Evolutionary conservation across 305 asterid genomes (phyloP).

Genomic region (Fraxinus greggii): DNA sequence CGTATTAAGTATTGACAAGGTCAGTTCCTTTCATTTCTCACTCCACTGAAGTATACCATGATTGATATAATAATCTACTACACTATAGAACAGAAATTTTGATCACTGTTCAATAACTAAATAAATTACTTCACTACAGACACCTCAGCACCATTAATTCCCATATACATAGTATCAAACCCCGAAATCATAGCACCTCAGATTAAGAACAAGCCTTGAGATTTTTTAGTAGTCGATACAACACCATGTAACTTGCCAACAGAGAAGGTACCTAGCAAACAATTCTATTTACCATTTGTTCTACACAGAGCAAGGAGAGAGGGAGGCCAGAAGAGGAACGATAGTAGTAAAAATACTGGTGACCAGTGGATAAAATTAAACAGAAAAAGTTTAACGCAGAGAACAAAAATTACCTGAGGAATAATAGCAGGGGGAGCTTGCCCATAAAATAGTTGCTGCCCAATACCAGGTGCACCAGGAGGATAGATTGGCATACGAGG

Average conservation of each 20-base stretch:
- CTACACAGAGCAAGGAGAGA: neutral
- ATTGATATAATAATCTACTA: neutral
- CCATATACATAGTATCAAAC: neutral
- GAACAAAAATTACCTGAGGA: conserved; percentile 24
- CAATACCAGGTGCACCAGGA: conserved; percentile 49
- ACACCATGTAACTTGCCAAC: neutral
- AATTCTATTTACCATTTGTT: neutral
- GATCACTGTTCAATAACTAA: neutral
- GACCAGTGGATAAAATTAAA: neutral
- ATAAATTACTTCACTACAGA: neutral
- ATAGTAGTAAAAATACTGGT: neutral
- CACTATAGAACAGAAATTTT: neutral
- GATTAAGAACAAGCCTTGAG: neutral
- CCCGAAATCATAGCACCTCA: neutral
- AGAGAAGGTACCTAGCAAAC: neutral
- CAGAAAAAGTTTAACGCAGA: neutral
- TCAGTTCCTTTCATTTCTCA: neutral
- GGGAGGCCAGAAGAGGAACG: neutral
- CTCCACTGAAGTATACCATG: neutral
- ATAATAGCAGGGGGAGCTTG: conserved; percentile 50
- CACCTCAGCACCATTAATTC: neutral
- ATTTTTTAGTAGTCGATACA: neutral
- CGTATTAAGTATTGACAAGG: neutral
- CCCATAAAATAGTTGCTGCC: conserved; percentile 50
- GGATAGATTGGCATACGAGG: conserved; percentile 56